These are phyloP conservation scores for Teunomyces funiuensis DNA, from an alignment of 805 yeast species.

Conservation along the genomic window DNA sequence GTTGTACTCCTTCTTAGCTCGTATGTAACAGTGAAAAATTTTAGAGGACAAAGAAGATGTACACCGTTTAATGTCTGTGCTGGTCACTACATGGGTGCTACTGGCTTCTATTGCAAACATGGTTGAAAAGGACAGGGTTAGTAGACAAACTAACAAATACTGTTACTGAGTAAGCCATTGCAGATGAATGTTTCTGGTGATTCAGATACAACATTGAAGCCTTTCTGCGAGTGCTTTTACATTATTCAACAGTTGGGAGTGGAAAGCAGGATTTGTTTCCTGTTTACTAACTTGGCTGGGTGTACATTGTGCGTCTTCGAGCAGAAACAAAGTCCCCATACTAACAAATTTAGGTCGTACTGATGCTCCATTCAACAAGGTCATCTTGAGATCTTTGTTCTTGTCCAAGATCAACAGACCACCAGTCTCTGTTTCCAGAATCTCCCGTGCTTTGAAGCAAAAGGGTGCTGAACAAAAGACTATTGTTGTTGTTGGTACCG, in stretches of 20 bases:
- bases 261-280: background rate
- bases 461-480: slow-evolving; percentile 86
- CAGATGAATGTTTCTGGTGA: slow-evolving; percentile 13
- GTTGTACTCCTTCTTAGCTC: slow-evolving; percentile 98
- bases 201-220: slow-evolving; percentile 9
- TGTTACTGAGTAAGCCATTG: background rate
- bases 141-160: background rate
- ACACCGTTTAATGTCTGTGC: slow-evolving; percentile 2
- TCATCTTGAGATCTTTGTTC: slow-evolving; percentile 90
- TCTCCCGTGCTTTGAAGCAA: slow-evolving; percentile 79
- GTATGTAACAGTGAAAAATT: slow-evolving; percentile 58
- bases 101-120: slow-evolving; percentile 2
- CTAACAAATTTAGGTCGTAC: slow-evolving; percentile 77
- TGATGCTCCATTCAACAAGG: slow-evolving; percentile 98
- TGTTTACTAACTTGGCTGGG: slow-evolving; percentile 3
- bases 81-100: slow-evolving; percentile 2
- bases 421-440: slow-evolving; percentile 95
- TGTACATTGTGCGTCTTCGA: slow-evolving; percentile 37
- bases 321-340: slow-evolving; percentile 40
- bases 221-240: slow-evolving; percentile 30
- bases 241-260: background rate
- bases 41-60: slow-evolving; percentile 2
- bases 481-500: slow-evolving; percentile 98
- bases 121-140: background rate
- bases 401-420: slow-evolving; percentile 99